phyloP scores from a whole-genome alignment of 73 alveolate genomes.

The Urostyla sp. region DNA sequence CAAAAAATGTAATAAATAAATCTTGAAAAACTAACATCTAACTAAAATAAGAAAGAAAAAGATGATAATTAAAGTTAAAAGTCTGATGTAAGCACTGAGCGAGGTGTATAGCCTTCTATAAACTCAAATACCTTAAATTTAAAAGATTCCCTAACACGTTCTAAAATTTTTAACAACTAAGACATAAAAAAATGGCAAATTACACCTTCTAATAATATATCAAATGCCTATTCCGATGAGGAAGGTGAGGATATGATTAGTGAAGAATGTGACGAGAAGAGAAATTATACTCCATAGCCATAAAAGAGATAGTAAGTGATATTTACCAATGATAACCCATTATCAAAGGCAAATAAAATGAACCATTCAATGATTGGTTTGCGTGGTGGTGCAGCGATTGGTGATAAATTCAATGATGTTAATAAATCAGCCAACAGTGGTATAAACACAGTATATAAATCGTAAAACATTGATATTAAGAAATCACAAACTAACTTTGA shows the following conservation, averaged over 20 bases:
- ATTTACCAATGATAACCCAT: neutral
- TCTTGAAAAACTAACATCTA: no score
- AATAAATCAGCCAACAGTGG: neutral
- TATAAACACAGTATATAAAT: constrained; percentile 46
- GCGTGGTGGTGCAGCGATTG: constrained; percentile 13
- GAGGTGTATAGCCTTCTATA: no score
- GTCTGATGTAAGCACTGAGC: no score
- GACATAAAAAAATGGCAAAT: no score
- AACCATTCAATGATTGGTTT: constrained; percentile 40
- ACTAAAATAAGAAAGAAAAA: no score
- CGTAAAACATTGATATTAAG: constrained; percentile 37
- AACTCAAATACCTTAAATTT: no score
- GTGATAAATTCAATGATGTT: neutral
- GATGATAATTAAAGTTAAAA: no score
- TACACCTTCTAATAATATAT: no score
- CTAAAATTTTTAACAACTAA: no score
- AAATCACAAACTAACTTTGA: neutral
- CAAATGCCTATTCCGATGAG: no score
- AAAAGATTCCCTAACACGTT: no score
- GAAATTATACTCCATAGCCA: constrained; percentile 52
- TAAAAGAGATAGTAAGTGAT: constrained; percentile 1
- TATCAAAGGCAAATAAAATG: neutral
- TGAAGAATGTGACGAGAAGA: constrained; percentile 52
- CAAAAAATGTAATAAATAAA: no score
- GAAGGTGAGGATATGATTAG: constrained; percentile 16